These are phyloP conservation scores for Moelleriella libera DNA, from an alignment of 2,329 filamentous ascomycete species.

Conservation along the genomic window DNA sequence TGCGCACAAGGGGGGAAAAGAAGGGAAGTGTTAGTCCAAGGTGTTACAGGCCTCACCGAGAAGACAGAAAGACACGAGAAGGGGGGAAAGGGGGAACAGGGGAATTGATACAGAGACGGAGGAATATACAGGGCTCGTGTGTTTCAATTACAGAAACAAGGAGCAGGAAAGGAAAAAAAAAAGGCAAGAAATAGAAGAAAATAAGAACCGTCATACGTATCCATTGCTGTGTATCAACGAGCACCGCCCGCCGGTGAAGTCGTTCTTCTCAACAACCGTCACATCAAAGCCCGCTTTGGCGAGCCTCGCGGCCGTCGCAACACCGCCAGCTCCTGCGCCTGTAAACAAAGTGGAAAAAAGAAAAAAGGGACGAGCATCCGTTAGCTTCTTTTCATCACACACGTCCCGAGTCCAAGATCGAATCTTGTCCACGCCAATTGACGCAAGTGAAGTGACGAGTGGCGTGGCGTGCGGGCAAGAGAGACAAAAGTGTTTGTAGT, in stretches of 20 bases:
- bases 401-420: background rate
- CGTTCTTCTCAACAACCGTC: conserved; percentile 69
- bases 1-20: background rate
- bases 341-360: no score
- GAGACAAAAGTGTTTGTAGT: no score
- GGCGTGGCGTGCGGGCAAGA: no score
- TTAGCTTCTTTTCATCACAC: background rate
- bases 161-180: background rate
- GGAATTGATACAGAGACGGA: no score
- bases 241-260: conserved; percentile 58
- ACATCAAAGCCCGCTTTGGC: conserved; percentile 56
- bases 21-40: no score
- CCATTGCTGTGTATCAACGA: conserved; percentile 46
- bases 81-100: background rate
- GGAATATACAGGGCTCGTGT: no score
- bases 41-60: no score
- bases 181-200: background rate
- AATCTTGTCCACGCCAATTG: no score
- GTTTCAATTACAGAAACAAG: no score
- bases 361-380: no score
- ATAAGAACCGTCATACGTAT: conserved; percentile 18
- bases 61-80: background rate
- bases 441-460: no score
- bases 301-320: conserved; percentile 57
- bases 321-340: conserved; percentile 59